Evolutionary conservation across 768 basidiomycete species (phyloP).

Genomic region (Lactarius sanguifluus): DNA sequence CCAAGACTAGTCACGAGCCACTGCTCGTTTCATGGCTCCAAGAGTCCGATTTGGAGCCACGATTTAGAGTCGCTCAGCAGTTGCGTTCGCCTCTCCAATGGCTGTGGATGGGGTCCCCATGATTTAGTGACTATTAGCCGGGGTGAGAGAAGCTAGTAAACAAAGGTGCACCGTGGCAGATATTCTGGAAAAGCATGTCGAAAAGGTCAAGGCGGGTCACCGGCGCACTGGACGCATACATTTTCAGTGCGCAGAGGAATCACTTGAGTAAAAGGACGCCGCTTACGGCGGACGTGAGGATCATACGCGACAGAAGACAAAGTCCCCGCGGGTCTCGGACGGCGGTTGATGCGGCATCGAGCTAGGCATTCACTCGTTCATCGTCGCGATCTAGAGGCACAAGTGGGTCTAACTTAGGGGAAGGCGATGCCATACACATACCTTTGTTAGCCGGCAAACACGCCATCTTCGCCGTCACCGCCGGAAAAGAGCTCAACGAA

Average conservation of each 20-base stretch:
- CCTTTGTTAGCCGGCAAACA: not conserved
- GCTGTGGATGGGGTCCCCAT: not conserved
- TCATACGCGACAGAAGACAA: not conserved
- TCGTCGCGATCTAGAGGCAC: not conserved
- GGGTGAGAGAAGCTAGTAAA: not conserved
- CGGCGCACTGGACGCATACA: not conserved
- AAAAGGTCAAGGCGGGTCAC: not conserved
- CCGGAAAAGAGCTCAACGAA: not conserved
- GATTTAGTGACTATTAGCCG: not conserved
- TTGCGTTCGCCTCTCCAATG: no score
- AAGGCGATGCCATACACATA: conserved; percentile 2
- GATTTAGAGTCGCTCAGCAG: not conserved
- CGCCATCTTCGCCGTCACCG: not conserved
- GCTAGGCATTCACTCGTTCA: not conserved
- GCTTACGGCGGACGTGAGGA: not conserved
- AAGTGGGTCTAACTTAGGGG: not conserved
- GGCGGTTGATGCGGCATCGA: not conserved
- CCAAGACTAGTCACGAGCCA: not conserved
- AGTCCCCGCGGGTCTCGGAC: not conserved
- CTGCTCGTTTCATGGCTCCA: not conserved
- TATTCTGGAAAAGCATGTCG: not conserved
- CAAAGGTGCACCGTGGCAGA: not conserved
- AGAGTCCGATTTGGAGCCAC: not conserved
- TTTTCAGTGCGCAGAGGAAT: no score
- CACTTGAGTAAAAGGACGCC: not conserved